Evolutionary conservation across 192 early-diverging fungal genomes (phyloP), one percentile per base, ranked within the genome.

Genomic region (Coemansia sp.): DNA sequence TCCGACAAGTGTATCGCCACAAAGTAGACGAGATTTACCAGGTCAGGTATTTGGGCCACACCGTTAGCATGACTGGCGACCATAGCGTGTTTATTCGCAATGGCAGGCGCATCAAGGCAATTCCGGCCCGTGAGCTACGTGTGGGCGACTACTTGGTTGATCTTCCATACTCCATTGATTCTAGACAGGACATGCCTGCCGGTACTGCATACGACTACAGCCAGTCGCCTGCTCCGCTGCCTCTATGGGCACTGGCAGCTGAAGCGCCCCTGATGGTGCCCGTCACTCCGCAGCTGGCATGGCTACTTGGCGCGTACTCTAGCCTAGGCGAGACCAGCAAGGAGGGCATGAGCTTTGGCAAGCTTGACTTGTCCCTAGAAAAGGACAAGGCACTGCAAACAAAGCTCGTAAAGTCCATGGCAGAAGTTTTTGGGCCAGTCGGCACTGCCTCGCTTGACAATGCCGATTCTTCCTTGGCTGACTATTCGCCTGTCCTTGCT

Each of bases 31-130:
- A 70, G 50, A 53, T 77, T 5, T 77, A 77, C 22, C 68, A 66
- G 56, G 65, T 77, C 15, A 49, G 53, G 19, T 77, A 66, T 19
- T 33, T 70, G 46, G 74, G 68, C 37, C 63, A 70, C 34, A 67
- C 49, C 8, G 60, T 77, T 13, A 63, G 74, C 21, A 77, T 68
- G 31, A 77, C 74, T 1, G 74, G 74, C 48, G 74, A 77, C 30
- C 74, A 77, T 37, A 77, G 74, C 58, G 74, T 77, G 23, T 77
- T 77, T 52, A 63, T 77, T 18, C 63, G 68, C 17, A 38, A 59
- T 14, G 53, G 37, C 8, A 37, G 41, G 19, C 58, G 53, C 13
- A 40, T 77, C 32, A 26, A 53, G 13, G 74, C 68, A 0, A 40
- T 70, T 23, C 63, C 70, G 51, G 60, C 68, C 15, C 59, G 68